A percentile compares a stretch with the other conserved stretches of the same genome.
Conservation (phyloP, 495 filamentous ascomycete species). For the Tuber magnatum region DNA sequence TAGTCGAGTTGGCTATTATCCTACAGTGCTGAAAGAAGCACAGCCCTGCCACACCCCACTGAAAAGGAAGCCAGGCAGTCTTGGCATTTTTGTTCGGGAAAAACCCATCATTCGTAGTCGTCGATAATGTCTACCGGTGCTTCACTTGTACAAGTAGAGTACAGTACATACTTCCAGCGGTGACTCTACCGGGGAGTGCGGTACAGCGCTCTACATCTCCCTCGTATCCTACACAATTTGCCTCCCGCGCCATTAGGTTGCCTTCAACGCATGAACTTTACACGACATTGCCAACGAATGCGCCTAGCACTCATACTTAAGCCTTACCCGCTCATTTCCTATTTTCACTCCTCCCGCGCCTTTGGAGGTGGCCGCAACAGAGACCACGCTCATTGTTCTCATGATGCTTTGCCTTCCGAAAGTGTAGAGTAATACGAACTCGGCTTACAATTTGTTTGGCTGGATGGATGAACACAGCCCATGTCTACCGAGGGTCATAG, state of each 20-base stretch:
- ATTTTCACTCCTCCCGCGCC: not conserved
- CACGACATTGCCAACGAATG: conserved; percentile 1
- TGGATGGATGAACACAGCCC: not conserved
- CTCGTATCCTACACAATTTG: not conserved
- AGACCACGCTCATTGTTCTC: conserved; percentile 1
- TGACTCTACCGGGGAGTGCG: not conserved
- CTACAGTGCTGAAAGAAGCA: not conserved
- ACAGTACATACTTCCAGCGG: not conserved
- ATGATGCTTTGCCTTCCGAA: not conserved
- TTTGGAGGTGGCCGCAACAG: not conserved
- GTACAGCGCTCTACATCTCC: not conserved
- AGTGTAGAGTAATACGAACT: conserved; percentile 1
- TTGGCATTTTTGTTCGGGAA: not conserved
- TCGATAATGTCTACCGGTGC: not conserved
- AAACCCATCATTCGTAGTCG: not conserved
- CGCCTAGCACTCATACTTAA: not conserved
- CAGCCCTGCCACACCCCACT: not conserved
- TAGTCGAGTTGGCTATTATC: not conserved
- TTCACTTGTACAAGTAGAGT: not conserved
- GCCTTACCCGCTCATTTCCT: not conserved
- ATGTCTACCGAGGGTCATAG: not conserved
- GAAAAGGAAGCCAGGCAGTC: not conserved
- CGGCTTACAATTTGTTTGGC: not conserved
- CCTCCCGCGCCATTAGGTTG: not conserved
- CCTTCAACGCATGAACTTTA: conserved; percentile 1